A percentile compares a stretch with the other conserved stretches of the same genome.
phyloP scores from a whole-genome alignment of 768 basidiomycete genomes.

The Macrolepiota dolichaula region DNA sequence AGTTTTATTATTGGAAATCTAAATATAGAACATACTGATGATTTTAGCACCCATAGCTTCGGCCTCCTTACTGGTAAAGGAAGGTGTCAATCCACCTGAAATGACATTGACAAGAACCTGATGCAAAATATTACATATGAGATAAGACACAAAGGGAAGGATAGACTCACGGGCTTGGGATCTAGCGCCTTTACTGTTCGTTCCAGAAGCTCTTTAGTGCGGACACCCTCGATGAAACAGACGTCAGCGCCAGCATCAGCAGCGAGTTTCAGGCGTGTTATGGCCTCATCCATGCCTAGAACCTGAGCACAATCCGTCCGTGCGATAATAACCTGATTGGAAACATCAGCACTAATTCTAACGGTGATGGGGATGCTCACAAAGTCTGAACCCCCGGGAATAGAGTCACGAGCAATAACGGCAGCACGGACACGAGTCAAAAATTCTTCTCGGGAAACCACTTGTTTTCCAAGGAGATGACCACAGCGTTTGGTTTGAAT shows the following conservation, averaged over 20 bases:
- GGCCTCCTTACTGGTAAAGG: conserved; percentile 67
- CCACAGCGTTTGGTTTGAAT: conserved; percentile 82
- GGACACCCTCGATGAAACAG: conserved; percentile 80
- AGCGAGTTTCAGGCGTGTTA: conserved; percentile 63
- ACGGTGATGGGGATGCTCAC: conserved; percentile 26
- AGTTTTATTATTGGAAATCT: not conserved
- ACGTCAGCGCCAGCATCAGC: conserved; percentile 75
- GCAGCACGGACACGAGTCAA: conserved; percentile 73
- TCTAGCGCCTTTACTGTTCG: conserved; percentile 63
- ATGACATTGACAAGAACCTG: conserved; percentile 77
- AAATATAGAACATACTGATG: conserved; percentile 52
- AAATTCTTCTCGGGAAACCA: conserved; percentile 76
- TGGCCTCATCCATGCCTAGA: conserved; percentile 75
- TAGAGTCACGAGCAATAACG: conserved; percentile 70
- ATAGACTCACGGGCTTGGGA: conserved; percentile 57
- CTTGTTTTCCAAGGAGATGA: conserved; percentile 77
- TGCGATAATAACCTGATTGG: conserved; percentile 59
- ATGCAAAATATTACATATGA: not conserved
- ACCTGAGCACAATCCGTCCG: conserved; percentile 79
- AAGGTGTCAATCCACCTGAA: conserved; percentile 73
- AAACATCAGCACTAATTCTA: not conserved
- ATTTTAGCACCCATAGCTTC: conserved; percentile 72
- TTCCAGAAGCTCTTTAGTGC: conserved; percentile 60
- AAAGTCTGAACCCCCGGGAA: conserved; percentile 74
- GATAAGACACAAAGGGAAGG: not conserved